Conservation (phyloP, 148 eudicot species). For the Silene conica region DNA sequence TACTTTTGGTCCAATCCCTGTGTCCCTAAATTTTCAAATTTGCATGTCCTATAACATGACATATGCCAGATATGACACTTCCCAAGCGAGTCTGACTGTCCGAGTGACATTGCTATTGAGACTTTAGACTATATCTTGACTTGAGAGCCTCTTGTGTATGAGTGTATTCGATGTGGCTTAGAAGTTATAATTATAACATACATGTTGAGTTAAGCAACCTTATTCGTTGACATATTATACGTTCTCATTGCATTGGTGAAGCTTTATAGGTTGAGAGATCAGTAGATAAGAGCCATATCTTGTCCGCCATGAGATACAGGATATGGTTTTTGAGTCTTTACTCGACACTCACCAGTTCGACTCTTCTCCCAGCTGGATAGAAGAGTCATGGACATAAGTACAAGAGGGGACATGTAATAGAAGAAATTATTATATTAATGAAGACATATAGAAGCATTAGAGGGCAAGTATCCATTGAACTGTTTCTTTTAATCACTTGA, state of each 20-base stretch:
- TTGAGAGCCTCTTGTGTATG: background rate
- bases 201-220: background rate
- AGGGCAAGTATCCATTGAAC: background rate
- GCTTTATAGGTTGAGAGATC: background rate
- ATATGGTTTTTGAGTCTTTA: too few relatives aligned
- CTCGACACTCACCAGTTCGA: background rate
- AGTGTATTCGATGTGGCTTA: background rate
- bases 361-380: background rate
- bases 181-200: background rate
- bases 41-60: too few relatives aligned
- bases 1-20: background rate
- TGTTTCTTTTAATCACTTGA: background rate
- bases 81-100: too few relatives aligned
- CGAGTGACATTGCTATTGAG: too few relatives aligned
- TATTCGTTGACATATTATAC: background rate
- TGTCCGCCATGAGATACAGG: too few relatives aligned
- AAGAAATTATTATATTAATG: too few relatives aligned
- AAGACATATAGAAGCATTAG: background rate
- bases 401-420: background rate
- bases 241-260: background rate
- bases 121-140: background rate
- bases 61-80: too few relatives aligned
- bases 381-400: too few relatives aligned
- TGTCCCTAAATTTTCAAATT: too few relatives aligned
- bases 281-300: background rate